These are phyloP conservation scores for Metarhizium guizhouense DNA, from an alignment of 2,329 filamentous ascomycete species.

Conservation along the genomic window DNA sequence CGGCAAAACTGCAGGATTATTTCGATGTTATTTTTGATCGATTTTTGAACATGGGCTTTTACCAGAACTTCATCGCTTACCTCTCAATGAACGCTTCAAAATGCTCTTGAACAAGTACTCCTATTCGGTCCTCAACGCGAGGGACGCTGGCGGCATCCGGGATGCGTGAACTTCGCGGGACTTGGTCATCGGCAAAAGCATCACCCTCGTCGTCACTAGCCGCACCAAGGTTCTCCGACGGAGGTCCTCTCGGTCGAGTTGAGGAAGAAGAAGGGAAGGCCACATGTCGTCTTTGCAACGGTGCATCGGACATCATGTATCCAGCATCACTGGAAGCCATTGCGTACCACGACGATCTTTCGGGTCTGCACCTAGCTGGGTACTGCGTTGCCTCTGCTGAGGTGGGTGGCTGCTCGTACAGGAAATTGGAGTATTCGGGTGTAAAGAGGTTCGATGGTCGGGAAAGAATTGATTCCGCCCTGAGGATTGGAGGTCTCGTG, in stretches of 20 bases:
- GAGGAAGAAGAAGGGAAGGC: conserved; percentile 42
- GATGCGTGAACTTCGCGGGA: conserved; percentile 41
- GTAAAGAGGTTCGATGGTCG: neutral
- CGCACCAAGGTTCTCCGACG: conserved; percentile 51
- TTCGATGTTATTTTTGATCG: neutral
- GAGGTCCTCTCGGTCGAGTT: conserved; percentile 47
- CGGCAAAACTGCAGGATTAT: conserved; percentile 44
- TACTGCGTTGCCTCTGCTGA: conserved; percentile 9
- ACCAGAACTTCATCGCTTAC: conserved; percentile 30
- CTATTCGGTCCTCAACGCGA: conserved; percentile 67
- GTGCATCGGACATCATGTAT: conserved; percentile 48
- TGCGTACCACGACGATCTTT: neutral
- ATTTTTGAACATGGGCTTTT: neutral
- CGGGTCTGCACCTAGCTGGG: neutral
- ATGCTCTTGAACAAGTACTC: conserved; percentile 62
- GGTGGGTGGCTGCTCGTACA: neutral
- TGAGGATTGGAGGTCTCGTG: neutral
- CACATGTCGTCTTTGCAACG: conserved; percentile 34
- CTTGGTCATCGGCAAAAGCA: conserved; percentile 56
- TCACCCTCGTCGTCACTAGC: conserved; percentile 55
- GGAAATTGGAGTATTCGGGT: neutral
- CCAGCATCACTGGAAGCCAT: conserved; percentile 50
- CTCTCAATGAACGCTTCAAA: conserved; percentile 75
- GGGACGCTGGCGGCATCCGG: conserved; percentile 47
- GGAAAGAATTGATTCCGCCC: neutral